These are phyloP conservation scores for Ascochyta koolunga DNA, from an alignment of 2,329 filamentous ascomycete species.

Conservation along the genomic window DNA sequence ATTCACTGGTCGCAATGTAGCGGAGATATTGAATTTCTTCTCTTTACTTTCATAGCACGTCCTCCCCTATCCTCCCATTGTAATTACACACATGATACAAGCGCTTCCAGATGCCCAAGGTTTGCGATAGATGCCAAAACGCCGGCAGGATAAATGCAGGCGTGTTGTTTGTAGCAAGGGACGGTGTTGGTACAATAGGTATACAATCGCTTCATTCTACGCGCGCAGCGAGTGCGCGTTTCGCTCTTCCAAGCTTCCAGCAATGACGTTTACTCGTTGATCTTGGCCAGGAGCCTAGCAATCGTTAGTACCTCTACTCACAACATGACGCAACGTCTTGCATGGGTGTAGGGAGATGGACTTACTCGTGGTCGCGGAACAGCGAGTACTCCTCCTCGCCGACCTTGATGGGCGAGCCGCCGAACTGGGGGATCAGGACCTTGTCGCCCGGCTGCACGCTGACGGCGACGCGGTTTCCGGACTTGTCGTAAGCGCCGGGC, in stretches of 20 bases:
- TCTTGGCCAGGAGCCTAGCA: constrained; percentile 91
- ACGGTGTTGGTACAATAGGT: constrained; percentile 39
- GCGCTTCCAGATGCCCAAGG: constrained; percentile 17
- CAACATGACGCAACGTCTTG: no score
- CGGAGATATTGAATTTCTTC: constrained; percentile 28
- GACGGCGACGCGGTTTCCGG: constrained; percentile 86
- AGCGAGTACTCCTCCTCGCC: constrained; percentile 95
- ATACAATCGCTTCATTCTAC: constrained; percentile 21
- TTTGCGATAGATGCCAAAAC: constrained; percentile 31
- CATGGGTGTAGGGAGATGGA: constrained; percentile 34
- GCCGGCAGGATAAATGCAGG: constrained; percentile 36
- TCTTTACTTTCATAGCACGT: constrained; percentile 12
- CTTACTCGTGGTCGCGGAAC: constrained; percentile 98
- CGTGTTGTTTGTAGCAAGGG: constrained; percentile 27
- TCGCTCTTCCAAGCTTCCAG: neutral
- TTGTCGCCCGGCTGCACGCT: constrained; percentile 84
- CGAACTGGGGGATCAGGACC: constrained; percentile 96
- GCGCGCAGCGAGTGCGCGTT: no score
- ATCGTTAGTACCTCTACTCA: neutral
- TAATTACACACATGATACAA: constrained; percentile 18
- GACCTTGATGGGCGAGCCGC: constrained; percentile 94
- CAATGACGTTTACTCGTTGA: constrained; percentile 76
- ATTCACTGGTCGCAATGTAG: constrained; percentile 3
- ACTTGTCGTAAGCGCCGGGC: constrained; percentile 83
- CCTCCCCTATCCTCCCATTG: constrained; percentile 6